Conservation (phyloP, 2,329 filamentous ascomycete species). For the Phoma sp. region DNA sequence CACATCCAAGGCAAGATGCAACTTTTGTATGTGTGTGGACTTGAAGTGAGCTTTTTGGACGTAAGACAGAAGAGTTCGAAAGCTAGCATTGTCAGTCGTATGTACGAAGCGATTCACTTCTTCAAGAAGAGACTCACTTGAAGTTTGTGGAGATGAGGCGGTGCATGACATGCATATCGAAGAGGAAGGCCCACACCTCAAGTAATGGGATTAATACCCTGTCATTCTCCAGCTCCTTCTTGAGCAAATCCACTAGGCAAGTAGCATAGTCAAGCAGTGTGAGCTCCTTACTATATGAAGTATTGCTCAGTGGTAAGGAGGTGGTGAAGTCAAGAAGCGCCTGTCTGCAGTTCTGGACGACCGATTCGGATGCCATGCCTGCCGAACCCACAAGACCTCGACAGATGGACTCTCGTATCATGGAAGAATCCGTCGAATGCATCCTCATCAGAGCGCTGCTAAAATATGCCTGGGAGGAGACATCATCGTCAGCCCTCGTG, state of each 20-base stretch:
- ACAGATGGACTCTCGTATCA: constrained; percentile 56
- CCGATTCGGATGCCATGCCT: constrained; percentile 77
- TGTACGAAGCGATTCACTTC: background rate
- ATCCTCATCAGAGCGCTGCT: constrained; percentile 54
- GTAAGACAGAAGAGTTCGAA: constrained; percentile 69
- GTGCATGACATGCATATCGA: constrained; percentile 54
- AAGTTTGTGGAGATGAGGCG: constrained; percentile 52
- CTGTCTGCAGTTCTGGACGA: constrained; percentile 71
- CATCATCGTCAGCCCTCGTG: constrained; percentile 35
- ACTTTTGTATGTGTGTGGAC: constrained; percentile 79
- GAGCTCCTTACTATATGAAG: constrained; percentile 14
- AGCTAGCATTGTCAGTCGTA: constrained; percentile 37
- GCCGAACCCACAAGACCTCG: constrained; percentile 75
- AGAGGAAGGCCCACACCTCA: constrained; percentile 76
- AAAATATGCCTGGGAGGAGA: constrained; percentile 69
- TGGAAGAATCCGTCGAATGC: constrained; percentile 13
- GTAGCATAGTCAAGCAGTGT: constrained; percentile 34
- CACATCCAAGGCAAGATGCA: constrained; percentile 79
- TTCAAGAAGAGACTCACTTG: constrained; percentile 56
- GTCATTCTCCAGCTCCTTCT: constrained; percentile 59
- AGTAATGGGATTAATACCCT: constrained; percentile 76
- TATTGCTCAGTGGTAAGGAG: constrained; percentile 24
- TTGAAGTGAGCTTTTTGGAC: constrained; percentile 84
- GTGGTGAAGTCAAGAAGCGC: constrained; percentile 62
- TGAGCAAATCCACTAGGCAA: constrained; percentile 39